Conservation (phyloP, 208 protist genomes). For the Leishmania aethiopica region DNA sequence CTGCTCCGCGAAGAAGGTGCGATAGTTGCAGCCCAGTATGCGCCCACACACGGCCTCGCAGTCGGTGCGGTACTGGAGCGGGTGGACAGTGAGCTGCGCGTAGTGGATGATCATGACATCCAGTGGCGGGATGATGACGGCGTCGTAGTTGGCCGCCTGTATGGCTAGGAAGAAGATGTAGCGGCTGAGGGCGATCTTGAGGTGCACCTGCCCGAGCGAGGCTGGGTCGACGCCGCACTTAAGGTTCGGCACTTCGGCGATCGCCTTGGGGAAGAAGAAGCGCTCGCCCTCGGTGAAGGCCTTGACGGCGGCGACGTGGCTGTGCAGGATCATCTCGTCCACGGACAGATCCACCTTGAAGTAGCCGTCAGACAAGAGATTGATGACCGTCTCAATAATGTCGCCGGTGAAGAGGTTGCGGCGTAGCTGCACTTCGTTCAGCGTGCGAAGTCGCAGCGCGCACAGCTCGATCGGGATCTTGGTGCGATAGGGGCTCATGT, state of each 20-base stretch:
- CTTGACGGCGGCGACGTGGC: constrained; percentile 64
- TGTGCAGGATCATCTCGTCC: constrained; percentile 69
- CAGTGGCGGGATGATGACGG: constrained; percentile 84
- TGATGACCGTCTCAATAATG: constrained; percentile 78
- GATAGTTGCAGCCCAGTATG: constrained; percentile 89
- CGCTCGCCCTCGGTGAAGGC: constrained; percentile 46
- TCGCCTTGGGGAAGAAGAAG: constrained; percentile 67
- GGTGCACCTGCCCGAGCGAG: constrained; percentile 36
- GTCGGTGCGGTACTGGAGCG: constrained; percentile 76
- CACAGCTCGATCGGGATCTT: constrained; percentile 87
- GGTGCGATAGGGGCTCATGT: constrained; percentile 85
- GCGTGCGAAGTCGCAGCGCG: constrained; percentile 48
- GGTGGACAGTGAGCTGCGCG: constrained; percentile 73
- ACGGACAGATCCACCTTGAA: constrained; percentile 87
- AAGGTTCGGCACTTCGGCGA: constrained; percentile 17
- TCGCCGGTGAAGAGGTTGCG: constrained; percentile 74
- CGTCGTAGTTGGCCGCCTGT: constrained; percentile 88
- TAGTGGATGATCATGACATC: constrained; percentile 90
- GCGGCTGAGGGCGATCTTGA: constrained; percentile 71
- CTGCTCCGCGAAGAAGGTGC: constrained; percentile 75
- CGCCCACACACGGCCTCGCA: constrained; percentile 86
- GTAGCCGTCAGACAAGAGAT: constrained; percentile 84
- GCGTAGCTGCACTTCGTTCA: constrained; percentile 80
- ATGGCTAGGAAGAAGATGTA: constrained; percentile 92
- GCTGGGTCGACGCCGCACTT: constrained; percentile 1